Percentiles rank a stretch among this genome's conserved stretches.
These are phyloP conservation scores for Beauveria scarabaeidicola DNA, from an alignment of 2,329 filamentous ascomycete genomes.

Conservation along the genomic window DNA sequence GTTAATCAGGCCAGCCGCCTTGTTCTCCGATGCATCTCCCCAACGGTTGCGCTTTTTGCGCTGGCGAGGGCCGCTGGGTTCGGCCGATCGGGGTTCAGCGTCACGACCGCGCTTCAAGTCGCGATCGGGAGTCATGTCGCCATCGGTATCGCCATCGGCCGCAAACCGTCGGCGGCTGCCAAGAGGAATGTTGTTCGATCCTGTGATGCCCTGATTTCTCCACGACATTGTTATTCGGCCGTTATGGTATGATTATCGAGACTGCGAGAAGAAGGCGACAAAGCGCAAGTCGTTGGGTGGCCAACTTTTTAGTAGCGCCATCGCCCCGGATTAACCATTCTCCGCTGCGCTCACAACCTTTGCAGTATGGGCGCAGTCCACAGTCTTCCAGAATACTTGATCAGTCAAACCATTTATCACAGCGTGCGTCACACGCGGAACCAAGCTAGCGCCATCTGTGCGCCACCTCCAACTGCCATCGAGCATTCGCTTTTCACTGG, in stretches of 20 bases:
- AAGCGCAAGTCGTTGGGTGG: neutral
- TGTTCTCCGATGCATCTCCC: slow-evolving; percentile 96
- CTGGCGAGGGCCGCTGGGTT: slow-evolving; percentile 68
- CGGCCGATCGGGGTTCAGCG: slow-evolving; percentile 61
- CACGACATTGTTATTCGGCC: slow-evolving; percentile 46
- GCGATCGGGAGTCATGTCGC: slow-evolving; percentile 28
- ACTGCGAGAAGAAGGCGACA: neutral
- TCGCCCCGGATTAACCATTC: slow-evolving; percentile 4
- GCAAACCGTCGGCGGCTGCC: slow-evolving; percentile 77
- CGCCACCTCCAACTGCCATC: no score
- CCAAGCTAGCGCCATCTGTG: no score
- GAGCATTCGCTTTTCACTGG: no score
- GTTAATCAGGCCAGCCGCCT: slow-evolving; percentile 95
- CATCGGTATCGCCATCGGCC: slow-evolving; percentile 42
- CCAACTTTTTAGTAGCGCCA: slow-evolving; percentile 5
- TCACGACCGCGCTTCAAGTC: slow-evolving; percentile 84
- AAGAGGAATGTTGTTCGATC: slow-evolving; percentile 95
- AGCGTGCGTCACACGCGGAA: no score
- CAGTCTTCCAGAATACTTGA: no score
- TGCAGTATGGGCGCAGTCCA: no score
- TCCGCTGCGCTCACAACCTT: neutral
- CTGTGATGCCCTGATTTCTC: slow-evolving; percentile 78
- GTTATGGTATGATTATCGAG: neutral
- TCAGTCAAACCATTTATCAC: no score
- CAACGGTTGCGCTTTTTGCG: slow-evolving; percentile 98